Evolutionary conservation across 805 yeast species (phyloP).

Genomic region (Wickerhamiella qilinensis): DNA sequence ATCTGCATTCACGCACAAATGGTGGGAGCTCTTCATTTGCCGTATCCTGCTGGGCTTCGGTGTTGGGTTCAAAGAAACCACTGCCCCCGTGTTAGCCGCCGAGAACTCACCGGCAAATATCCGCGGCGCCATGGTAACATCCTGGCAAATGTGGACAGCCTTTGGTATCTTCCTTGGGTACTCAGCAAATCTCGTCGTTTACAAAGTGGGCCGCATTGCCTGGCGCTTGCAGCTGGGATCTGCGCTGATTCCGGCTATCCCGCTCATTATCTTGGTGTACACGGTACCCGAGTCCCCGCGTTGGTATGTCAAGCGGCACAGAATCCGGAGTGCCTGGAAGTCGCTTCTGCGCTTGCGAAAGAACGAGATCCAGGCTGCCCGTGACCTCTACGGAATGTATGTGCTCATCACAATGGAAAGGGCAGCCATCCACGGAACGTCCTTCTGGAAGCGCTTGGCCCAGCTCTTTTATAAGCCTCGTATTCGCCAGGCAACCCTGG

Average conservation of each 20-base stretch:
- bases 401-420: constrained; percentile 31
- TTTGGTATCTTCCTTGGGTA: constrained; percentile 57
- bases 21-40: constrained; percentile 46
- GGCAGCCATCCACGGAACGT: constrained; percentile 31
- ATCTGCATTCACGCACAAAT: constrained; percentile 43
- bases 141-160: constrained; percentile 66
- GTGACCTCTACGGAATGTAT: constrained; percentile 45
- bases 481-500: constrained; percentile 69
- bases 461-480: constrained; percentile 25
- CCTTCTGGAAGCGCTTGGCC: constrained; percentile 8
- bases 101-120: constrained; percentile 42
- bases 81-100: constrained; percentile 52
- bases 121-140: constrained; percentile 52
- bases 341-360: constrained; percentile 33
- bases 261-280: constrained; percentile 38
- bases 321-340: constrained; percentile 34
- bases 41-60: constrained; percentile 48
- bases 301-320: constrained; percentile 42
- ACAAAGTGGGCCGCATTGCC: constrained; percentile 28
- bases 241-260: constrained; percentile 36
- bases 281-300: constrained; percentile 57
- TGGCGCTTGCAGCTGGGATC: constrained; percentile 59
- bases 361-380: constrained; percentile 39
- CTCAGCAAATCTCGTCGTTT: constrained; percentile 41
- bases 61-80: constrained; percentile 49